A percentile compares a stretch with the other conserved stretches of the same genome.
These are phyloP conservation scores for Keithomyces neogunnii DNA, from an alignment of 2,329 filamentous ascomycete species.

Conservation along the genomic window DNA sequence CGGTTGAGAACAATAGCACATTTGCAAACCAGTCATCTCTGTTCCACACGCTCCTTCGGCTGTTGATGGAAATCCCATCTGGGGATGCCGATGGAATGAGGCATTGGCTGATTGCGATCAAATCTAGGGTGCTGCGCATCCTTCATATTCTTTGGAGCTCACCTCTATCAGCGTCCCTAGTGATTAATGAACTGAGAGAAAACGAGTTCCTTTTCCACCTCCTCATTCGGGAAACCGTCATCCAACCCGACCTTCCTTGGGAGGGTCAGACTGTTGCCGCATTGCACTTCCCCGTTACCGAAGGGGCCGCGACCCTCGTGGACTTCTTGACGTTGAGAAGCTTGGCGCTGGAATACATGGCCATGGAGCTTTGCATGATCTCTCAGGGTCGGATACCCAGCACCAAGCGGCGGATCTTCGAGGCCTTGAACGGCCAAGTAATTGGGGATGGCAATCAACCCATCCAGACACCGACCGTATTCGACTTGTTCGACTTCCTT, in stretches of 20 bases:
- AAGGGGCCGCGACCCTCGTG: constrained; percentile 60
- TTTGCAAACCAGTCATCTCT: constrained; percentile 68
- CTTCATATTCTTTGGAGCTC: constrained; percentile 78
- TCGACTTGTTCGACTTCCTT: constrained; percentile 90
- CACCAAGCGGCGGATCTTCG: constrained; percentile 58
- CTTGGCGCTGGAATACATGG: constrained; percentile 74
- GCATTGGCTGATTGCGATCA: constrained; percentile 61
- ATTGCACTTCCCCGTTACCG: constrained; percentile 59
- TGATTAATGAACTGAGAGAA: constrained; percentile 70
- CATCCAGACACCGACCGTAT: constrained; percentile 65
- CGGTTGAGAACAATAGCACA: constrained; percentile 57
- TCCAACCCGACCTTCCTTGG: constrained; percentile 64
- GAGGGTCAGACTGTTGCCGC: constrained; percentile 55
- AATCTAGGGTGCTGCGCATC: constrained; percentile 61
- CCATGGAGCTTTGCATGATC: constrained; percentile 73
- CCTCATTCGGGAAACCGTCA: constrained; percentile 62
- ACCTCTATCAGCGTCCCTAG: constrained; percentile 63
- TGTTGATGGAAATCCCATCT: constrained; percentile 63
- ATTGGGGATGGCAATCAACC: constrained; percentile 57
- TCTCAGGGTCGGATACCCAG: constrained; percentile 62
- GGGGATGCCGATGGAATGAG: constrained; percentile 52
- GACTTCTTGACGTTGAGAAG: constrained; percentile 73
- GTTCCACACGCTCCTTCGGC: constrained; percentile 70
- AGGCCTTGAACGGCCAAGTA: constrained; percentile 71
- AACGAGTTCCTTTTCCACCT: constrained; percentile 75